Evolutionary conservation across 2,329 filamentous ascomycete species (phyloP).

Genomic region (Cryphonectria carpinicola): DNA sequence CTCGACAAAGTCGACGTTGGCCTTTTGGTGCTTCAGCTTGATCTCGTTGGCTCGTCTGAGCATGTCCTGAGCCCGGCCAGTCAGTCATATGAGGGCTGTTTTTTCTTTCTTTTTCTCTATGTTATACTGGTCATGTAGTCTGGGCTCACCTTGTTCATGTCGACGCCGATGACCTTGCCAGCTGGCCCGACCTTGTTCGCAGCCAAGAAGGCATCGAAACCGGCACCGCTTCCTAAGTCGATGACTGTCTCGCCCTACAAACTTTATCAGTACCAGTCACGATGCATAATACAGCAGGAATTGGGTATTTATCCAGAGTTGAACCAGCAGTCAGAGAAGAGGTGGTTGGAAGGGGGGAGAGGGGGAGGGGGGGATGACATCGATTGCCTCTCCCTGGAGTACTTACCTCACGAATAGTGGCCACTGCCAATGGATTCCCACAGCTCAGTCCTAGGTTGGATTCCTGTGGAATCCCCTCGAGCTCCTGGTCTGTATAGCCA

Average conservation of each 20-base stretch:
- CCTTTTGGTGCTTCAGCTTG: slow-evolving; percentile 40
- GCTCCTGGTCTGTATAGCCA: slow-evolving; percentile 54
- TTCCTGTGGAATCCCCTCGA: slow-evolving; percentile 48
- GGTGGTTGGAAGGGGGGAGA: neutral
- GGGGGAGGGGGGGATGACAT: neutral
- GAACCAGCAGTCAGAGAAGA: neutral
- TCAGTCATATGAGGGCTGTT: neutral
- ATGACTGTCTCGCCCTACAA: slow-evolving; percentile 58
- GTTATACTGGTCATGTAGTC: too few relatives aligned
- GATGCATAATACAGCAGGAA: neutral
- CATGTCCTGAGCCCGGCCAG: slow-evolving; percentile 51
- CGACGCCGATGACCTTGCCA: slow-evolving; percentile 58
- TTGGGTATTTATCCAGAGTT: neutral
- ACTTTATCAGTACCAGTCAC: slow-evolving; percentile 6
- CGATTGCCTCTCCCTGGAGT: neutral
- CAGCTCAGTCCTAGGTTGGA: slow-evolving; percentile 59
- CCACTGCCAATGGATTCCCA: slow-evolving; percentile 55
- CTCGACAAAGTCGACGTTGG: slow-evolving; percentile 57
- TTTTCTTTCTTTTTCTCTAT: too few relatives aligned
- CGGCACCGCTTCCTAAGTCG: slow-evolving; percentile 61
- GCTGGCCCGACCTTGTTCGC: slow-evolving; percentile 51
- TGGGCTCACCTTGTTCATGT: slow-evolving; percentile 58
- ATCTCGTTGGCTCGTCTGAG: slow-evolving; percentile 53
- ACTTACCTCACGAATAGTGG: slow-evolving; percentile 49
- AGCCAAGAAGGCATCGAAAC: slow-evolving; percentile 62